Evolutionary conservation across 2,329 filamentous ascomycete species (phyloP).

Genomic region (Clonostachys sp.): DNA sequence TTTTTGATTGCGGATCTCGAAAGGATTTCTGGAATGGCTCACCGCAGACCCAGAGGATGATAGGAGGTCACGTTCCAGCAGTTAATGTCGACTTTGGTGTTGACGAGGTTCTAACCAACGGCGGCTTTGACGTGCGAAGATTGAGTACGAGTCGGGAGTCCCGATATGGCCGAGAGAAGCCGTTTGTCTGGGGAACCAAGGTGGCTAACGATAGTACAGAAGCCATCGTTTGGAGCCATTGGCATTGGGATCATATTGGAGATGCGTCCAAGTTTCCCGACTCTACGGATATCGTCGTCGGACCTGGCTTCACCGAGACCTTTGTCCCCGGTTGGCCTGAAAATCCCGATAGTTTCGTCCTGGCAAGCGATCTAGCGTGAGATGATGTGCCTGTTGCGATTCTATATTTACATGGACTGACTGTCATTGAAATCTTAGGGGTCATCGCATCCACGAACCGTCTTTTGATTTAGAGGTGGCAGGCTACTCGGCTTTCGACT

Average conservation of each 20-base stretch:
- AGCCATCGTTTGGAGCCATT: conserved; percentile 21
- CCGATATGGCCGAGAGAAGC: no score
- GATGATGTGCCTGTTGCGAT: no score
- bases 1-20: neutral
- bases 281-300: conserved; percentile 42
- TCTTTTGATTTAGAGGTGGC: conserved; percentile 24
- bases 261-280: conserved; percentile 39
- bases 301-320: conserved; percentile 40
- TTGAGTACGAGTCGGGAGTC: no score
- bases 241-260: conserved; percentile 48
- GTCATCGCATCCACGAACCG: conserved; percentile 22
- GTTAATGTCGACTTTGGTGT: no score
- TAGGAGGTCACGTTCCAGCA: no score
- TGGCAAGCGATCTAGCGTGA: neutral
- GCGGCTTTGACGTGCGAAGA: no score
- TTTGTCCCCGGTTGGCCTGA: conserved; percentile 41
- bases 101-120: no score
- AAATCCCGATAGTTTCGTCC: conserved; percentile 9
- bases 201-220: no score
- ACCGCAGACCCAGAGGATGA: no score
- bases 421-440: no score
- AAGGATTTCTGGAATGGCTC: neutral
- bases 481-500: conserved; percentile 29
- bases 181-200: no score
- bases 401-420: no score